Evolutionary conservation across 129 eudicot species (phyloP).

Genomic region (Helianthus tuberosus): DNA sequence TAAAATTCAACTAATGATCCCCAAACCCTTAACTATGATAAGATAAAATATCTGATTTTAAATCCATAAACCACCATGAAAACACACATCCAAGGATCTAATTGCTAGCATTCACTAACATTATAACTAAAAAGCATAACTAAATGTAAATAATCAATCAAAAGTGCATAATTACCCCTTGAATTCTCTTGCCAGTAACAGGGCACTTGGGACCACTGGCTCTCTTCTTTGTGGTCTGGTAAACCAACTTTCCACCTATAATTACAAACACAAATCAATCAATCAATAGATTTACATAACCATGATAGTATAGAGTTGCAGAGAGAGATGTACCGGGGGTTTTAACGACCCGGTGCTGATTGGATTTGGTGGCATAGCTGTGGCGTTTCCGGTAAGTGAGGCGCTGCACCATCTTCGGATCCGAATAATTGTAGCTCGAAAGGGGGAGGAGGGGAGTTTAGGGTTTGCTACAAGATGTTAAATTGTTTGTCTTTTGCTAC

Average conservation of each 20-base stretch:
- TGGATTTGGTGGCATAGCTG: conserved; percentile 77
- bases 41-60: not conserved
- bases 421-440: not conserved
- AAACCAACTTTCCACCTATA: conserved; percentile 64
- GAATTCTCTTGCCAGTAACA: conserved; percentile 77
- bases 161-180: conserved; percentile 48
- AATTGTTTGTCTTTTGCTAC: conserved; percentile 24
- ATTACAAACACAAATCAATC: not conserved
- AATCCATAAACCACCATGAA: not conserved
- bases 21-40: not conserved
- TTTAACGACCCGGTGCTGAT: conserved; percentile 67
- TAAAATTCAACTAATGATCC: not conserved
- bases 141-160: too few species aligned
- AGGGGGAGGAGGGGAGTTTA: not conserved
- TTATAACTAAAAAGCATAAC: too few species aligned
- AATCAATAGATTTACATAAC: not conserved
- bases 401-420: conserved; percentile 68
- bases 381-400: conserved; percentile 65
- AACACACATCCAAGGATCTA: too few species aligned
- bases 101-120: not conserved
- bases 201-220: conserved; percentile 79
- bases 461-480: conserved; percentile 21
- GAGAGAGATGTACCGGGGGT: conserved; percentile 31
- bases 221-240: conserved; percentile 76
- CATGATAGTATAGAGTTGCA: not conserved